A percentile compares a stretch with the other conserved stretches of the same genome.
Evolutionary conservation across 768 basidiomycete genomes (phyloP).

Genomic region (Rossbeevera mucosa): DNA sequence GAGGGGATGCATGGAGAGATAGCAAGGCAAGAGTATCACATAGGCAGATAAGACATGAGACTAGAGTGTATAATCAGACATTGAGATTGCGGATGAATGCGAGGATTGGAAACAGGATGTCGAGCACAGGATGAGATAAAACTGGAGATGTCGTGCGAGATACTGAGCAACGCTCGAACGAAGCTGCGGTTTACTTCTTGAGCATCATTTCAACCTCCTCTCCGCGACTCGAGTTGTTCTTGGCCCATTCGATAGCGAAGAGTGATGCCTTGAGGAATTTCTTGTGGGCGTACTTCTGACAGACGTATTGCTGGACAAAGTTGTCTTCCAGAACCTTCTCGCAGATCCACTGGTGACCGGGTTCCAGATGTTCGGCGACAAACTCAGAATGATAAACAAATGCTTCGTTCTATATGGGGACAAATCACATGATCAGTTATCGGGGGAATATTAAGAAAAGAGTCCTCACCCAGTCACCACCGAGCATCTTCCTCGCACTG

Average conservation of each 20-base stretch:
- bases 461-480: conserved; percentile 86
- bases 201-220: conserved; percentile 27
- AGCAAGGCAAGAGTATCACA: conserved; percentile 37
- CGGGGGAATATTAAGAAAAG: conserved; percentile 5
- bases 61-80: conserved; percentile 37
- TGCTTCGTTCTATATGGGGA: conserved; percentile 63
- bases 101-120: conserved; percentile 33
- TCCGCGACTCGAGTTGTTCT: conserved; percentile 40
- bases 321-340: conserved; percentile 76
- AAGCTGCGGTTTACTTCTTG: conserved; percentile 26
- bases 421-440: conserved; percentile 32
- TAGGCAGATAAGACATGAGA: conserved; percentile 33
- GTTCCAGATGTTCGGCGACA: conserved; percentile 81
- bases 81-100: conserved; percentile 34
- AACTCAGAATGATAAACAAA: conserved; percentile 93
- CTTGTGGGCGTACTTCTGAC: conserved; percentile 96
- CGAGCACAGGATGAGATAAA: conserved; percentile 31
- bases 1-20: conserved; percentile 33
- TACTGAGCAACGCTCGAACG: conserved; percentile 14
- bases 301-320: conserved; percentile 83
- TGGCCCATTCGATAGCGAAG: conserved; percentile 75
- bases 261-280: conserved; percentile 91
- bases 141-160: conserved; percentile 23
- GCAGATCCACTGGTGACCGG: conserved; percentile 76
- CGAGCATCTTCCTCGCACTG: conserved; percentile 88